These are phyloP conservation scores for Penicillium italicum DNA, from an alignment of 2,329 filamentous ascomycete genomes.

Conservation along the genomic window DNA sequence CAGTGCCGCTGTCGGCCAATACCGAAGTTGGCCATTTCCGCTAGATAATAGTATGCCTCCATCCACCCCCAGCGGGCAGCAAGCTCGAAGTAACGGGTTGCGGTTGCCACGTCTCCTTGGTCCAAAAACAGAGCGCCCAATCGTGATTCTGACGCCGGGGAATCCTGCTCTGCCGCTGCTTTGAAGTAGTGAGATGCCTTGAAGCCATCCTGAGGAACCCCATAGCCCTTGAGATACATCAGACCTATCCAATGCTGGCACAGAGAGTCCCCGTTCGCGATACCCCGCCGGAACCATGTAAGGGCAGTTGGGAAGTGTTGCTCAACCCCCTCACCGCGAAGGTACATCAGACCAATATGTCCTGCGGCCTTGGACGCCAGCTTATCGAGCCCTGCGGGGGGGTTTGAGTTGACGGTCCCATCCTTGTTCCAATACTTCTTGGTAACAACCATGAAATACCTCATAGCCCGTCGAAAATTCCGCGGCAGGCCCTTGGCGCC, in stretches of 20 bases:
- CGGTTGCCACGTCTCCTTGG: conserved; percentile 76
- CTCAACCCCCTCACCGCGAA: conserved; percentile 78
- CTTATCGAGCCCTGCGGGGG: conserved; percentile 69
- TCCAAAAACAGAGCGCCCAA: conserved; percentile 82
- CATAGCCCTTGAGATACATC: conserved; percentile 77
- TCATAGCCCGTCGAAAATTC: conserved; percentile 69
- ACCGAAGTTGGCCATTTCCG: conserved; percentile 77
- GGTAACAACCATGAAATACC: conserved; percentile 76
- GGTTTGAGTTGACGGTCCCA: conserved; percentile 68
- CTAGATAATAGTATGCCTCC: conserved; percentile 88
- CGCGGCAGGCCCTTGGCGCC: conserved; percentile 71
- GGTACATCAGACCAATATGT: conserved; percentile 82
- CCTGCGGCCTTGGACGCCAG: conserved; percentile 79
- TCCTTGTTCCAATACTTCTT: conserved; percentile 78
- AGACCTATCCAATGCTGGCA: conserved; percentile 81
- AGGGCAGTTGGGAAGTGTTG: conserved; percentile 74
- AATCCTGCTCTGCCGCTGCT: conserved; percentile 75
- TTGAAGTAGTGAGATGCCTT: conserved; percentile 74
- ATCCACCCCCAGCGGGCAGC: conserved; percentile 79
- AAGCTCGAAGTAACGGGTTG: conserved; percentile 82
- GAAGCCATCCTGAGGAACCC: conserved; percentile 64
- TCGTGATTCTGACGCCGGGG: conserved; percentile 74
- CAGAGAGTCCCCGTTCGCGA: conserved; percentile 70
- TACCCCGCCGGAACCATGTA: conserved; percentile 79
- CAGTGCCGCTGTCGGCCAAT: conserved; percentile 78